Evolutionary conservation across 495 filamentous ascomycete species (phyloP), one percentile per base, ranked within the genome.

Genomic region (Tuber melanosporum): DNA sequence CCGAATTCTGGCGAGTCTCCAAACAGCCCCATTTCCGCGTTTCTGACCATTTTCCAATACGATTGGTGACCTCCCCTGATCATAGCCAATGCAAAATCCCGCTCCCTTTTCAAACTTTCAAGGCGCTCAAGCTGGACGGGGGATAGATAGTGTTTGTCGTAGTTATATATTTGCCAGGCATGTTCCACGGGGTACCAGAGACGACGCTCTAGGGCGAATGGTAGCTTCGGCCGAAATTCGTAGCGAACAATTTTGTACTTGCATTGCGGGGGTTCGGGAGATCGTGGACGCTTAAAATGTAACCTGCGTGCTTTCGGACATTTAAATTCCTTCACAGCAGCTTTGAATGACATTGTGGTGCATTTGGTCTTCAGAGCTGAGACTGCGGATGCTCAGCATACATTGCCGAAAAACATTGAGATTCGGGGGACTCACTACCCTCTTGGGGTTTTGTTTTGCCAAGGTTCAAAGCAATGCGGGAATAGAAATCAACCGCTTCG

Each of bases 271-370:
- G n/a, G n/a, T n/a, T 62, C 1, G 52, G n/a, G 6, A 10, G 10
- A n/a, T 0, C 0, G 7, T 15, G 52, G n/a, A 3, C 26, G 3
- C 3, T 15, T 32, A 0, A 10, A 0, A 3, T 14, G n/a, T 6
- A 10, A 12, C 15, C 32, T 62, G 0, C n/a, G 26, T 3, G 1
- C 49, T 32, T 3, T 0, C 0, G 3, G 4, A 14, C 10, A 0
- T 32, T 9, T 5, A 0, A 10, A 62, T 32, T 32, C 1, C 10
- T 62, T 62, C 0, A 26, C 52, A 2, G n/a, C n/a, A 0, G n/a
- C n/a, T 32, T 15, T 15, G 52, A 15, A 62, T 7, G n/a, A 32
- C 52, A 14, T 15, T 4, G 52, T 3, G 0, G n/a, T 15, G n/a
- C n/a, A 62, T 14, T 2, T 9, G 2, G 32, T 62, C 26, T 62